A percentile compares a stretch with the other conserved stretches of the same genome.
These are phyloP conservation scores for Fagopyrum esculentum DNA, from an alignment of 148 eudicot species.

Conservation along the genomic window DNA sequence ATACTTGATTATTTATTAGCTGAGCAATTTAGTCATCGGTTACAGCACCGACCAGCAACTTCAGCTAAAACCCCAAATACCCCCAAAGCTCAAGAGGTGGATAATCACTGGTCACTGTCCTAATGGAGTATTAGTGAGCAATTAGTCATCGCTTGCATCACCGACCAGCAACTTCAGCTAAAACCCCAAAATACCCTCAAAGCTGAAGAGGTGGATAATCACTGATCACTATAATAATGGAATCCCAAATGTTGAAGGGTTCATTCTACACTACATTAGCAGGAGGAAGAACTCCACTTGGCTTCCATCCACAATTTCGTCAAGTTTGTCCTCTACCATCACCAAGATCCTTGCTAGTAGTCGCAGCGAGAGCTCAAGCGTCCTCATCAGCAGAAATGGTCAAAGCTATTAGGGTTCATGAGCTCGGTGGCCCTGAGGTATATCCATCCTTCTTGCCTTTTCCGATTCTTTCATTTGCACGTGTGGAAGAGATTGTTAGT, in stretches of 20 bases:
- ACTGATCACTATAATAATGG: background rate
- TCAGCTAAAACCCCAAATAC: background rate
- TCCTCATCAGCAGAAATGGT: constrained; percentile 41
- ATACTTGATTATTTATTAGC: no score
- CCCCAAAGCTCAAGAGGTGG: background rate
- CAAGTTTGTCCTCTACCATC: background rate
- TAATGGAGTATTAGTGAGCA: background rate
- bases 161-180: background rate
- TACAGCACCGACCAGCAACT: background rate
- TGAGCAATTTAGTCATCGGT: background rate
- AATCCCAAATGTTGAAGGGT: background rate
- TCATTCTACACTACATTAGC: constrained; percentile 2
- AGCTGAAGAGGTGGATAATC: background rate
- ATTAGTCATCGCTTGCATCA: background rate
- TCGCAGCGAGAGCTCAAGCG: constrained; percentile 14
- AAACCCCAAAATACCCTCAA: constrained; percentile 5
- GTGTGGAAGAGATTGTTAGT: background rate
- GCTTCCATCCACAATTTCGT: background rate
- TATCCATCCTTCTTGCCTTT: constrained; percentile 13
- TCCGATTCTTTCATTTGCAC: background rate
- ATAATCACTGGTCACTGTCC: background rate
- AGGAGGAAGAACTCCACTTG: background rate
- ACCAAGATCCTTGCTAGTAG: background rate
- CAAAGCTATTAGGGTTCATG: constrained; percentile 70
- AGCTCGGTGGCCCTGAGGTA: constrained; percentile 71